These are phyloP conservation scores for Naganishia antarctica DNA, from an alignment of 768 basidiomycete genomes.

Conservation along the genomic window DNA sequence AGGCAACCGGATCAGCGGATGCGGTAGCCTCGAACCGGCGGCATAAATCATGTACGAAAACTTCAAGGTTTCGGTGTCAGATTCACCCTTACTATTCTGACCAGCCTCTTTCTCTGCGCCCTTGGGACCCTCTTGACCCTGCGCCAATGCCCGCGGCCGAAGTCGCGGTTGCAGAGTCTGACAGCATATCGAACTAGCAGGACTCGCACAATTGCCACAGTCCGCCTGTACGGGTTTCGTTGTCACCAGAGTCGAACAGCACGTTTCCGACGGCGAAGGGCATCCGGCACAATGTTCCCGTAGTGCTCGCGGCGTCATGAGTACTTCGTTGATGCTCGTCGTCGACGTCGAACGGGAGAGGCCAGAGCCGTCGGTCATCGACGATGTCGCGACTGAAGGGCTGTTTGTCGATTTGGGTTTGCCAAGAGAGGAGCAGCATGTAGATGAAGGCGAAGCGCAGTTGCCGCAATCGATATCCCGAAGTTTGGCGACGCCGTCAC, in stretches of 20 bases:
- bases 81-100: no score
- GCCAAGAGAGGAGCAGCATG: slow-evolving; percentile 14
- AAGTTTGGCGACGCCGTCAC: slow-evolving; percentile 1
- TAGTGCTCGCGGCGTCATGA: slow-evolving; percentile 2
- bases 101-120: slow-evolving; percentile 21
- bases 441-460: slow-evolving; percentile 21
- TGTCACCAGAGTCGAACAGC: slow-evolving; percentile 15
- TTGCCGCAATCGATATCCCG: slow-evolving; percentile 12
- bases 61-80: slow-evolving; percentile 40
- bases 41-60: slow-evolving; percentile 48
- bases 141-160: not conserved
- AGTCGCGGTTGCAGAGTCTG: slow-evolving; percentile 14
- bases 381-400: not conserved
- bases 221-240: slow-evolving; percentile 8
- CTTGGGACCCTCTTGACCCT: not conserved
- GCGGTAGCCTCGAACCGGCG: slow-evolving; percentile 43
- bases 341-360: slow-evolving; percentile 14
- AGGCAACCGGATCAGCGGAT: slow-evolving; percentile 45
- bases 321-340: not conserved
- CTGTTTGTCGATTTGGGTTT: slow-evolving; percentile 1
- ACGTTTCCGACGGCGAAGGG: slow-evolving; percentile 21
- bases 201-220: slow-evolving; percentile 15
- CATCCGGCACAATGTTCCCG: slow-evolving; percentile 20
- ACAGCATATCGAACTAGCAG: slow-evolving; percentile 10
- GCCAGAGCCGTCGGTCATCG: not conserved